Evolutionary conservation across 2,329 filamentous ascomycete species (phyloP), one percentile per base, ranked within the genome.

Genomic region (Pseudocercospora ulei): DNA sequence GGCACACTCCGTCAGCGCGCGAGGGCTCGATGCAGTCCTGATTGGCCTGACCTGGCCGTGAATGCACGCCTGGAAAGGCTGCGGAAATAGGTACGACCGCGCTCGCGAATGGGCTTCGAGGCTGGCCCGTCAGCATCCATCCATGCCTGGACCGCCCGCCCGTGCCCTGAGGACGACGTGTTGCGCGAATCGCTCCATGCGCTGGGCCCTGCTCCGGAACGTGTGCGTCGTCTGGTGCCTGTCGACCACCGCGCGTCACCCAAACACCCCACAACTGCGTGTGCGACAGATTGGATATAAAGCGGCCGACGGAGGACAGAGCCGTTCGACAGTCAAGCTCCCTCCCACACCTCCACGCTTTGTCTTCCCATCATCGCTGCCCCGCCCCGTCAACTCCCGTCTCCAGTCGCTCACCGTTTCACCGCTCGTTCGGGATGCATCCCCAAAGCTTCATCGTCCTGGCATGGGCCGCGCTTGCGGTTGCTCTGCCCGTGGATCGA

Each of bases 401-500:
- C 11, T 16, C 6, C 24, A 30, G 3, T 17, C 27, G 11, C 27
- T 5, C 12, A 18, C 27, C 18, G 27, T 5, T 17, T 9, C 3
- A 30, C 7, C 11, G 11, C 8, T 31, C 28, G 20, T 31, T n/a
- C 16, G 20, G 12, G 5, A 31, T 31, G 28, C 28, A 31, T 31
- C 18, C 14, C 14, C 18, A 31, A 31, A 31, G 28, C 13, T 5
- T 31, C 12, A 16, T 31, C 16, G 14, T 31, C 20, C 14, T 17
- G 13, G 28, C 28, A 3, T 31, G 14, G 28, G 28, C 28, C n/a
- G 28, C 28, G 28, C 28, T 31, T 9, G 28, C 16, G 9, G 28
- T 19, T 31, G 28, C 28, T 11, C 28, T 18, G 22, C 22, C 8
- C 8, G 8, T 9, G 16, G 14, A 31, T 14, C 16, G 14, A 19